These are phyloP conservation scores for Solanum appendiculatum DNA, from an alignment of 257 asterid species.

Conservation along the genomic window DNA sequence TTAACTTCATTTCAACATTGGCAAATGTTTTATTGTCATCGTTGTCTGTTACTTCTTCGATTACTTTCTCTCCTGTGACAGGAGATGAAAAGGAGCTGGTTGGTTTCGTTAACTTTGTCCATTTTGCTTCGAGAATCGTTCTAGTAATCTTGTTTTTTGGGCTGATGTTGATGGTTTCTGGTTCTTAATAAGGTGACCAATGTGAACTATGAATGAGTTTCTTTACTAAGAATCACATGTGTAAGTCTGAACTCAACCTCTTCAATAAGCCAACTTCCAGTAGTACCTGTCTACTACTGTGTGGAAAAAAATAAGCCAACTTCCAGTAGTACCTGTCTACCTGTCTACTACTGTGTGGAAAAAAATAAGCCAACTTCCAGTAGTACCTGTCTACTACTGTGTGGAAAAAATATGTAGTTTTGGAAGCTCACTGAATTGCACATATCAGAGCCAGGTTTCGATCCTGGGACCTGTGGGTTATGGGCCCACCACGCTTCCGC, in stretches of 20 bases:
- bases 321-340: not conserved
- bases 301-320: no score
- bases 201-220: no score
- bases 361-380: not conserved
- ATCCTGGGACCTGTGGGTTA: slow-evolving; percentile 99
- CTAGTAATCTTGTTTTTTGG: not conserved
- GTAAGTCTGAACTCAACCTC: no score
- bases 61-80: not conserved
- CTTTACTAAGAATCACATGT: no score
- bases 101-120: not conserved
- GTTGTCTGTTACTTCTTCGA: not conserved
- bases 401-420: not conserved
- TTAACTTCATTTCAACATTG: not conserved
- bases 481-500: slow-evolving; percentile 92
- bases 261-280: not conserved
- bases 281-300: not conserved
- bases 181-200: no score
- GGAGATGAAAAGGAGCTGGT: not conserved
- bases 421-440: not conserved
- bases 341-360: no score
- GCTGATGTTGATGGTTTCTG: not conserved
- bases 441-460: slow-evolving; percentile 99
- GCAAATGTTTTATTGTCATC: not conserved
- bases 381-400: not conserved
- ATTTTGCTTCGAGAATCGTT: not conserved